phyloP scores from a whole-genome alignment of 352 stramenopile genomes.

The Phytopythium kandeliae region DNA sequence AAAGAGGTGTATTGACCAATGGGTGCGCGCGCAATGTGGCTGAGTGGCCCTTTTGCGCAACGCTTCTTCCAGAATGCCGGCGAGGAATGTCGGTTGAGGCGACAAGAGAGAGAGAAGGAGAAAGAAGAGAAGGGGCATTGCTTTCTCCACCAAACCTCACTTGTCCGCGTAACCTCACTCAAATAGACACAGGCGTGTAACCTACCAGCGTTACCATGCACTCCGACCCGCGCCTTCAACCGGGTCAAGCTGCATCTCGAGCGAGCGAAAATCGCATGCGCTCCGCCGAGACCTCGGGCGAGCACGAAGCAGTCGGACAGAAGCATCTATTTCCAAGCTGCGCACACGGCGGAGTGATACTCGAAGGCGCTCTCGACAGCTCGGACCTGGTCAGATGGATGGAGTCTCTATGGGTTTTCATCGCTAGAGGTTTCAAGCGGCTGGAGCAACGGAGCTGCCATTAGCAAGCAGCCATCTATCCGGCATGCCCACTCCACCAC shows the following conservation, averaged over 20 bases:
- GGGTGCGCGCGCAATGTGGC: background rate
- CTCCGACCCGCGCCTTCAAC: background rate
- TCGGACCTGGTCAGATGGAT: conserved; percentile 14
- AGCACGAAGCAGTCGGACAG: conserved; percentile 34
- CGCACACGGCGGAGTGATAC: conserved; percentile 32
- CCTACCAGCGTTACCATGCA: no score
- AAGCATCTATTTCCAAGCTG: conserved; percentile 15
- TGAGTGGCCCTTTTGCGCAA: background rate
- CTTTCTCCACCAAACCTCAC: no score
- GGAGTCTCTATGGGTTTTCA: no score
- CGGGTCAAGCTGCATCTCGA: background rate
- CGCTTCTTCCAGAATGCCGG: no score
- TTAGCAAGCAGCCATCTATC: background rate
- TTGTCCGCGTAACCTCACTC: no score
- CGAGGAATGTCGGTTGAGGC: no score
- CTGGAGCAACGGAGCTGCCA: no score
- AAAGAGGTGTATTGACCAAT: background rate
- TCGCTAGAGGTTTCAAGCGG: no score
- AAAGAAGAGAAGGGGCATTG: no score
- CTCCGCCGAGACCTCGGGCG: conserved; percentile 11
- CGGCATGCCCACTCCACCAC: background rate
- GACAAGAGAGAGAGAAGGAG: background rate
- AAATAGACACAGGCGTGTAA: no score
- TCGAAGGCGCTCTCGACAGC: conserved; percentile 29
- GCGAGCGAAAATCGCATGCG: conserved; percentile 24